These are phyloP conservation scores for Maudiozyma humilis DNA, from an alignment of 1,139 yeast genomes.

Conservation along the genomic window DNA sequence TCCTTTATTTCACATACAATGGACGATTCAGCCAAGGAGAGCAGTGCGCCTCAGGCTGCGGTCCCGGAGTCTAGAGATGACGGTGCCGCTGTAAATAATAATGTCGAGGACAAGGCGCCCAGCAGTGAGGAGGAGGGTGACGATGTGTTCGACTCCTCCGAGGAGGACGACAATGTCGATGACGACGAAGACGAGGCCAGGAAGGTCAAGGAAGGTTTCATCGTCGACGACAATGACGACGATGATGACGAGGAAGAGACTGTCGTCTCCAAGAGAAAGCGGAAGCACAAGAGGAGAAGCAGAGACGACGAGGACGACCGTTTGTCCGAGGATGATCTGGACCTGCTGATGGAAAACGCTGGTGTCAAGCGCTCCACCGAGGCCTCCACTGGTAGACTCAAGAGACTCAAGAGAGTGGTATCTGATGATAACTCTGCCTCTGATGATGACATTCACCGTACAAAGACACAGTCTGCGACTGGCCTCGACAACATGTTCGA, in stretches of 20 bases:
- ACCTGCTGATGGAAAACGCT: constrained; percentile 79
- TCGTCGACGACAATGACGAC: constrained; percentile 80
- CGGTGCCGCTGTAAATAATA: constrained; percentile 25
- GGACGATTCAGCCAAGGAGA: constrained; percentile 9
- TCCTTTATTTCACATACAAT: constrained; percentile 3
- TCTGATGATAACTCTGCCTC: constrained; percentile 17
- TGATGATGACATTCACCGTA: constrained; percentile 10
- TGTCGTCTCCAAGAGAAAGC: constrained; percentile 34
- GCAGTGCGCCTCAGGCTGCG: constrained; percentile 7
- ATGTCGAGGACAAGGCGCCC: constrained; percentile 24
- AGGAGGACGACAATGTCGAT: constrained; percentile 68
- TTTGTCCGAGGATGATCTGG: constrained; percentile 91
- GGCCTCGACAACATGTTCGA: constrained; percentile 78
- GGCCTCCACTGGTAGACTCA: constrained; percentile 45
- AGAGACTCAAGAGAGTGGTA: constrained; percentile 72
- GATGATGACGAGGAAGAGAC: constrained; percentile 64
- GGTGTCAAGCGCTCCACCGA: constrained; percentile 48
- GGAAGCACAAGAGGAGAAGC: constrained; percentile 34
- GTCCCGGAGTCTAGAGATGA: constrained; percentile 22
- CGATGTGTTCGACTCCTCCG: constrained; percentile 58
- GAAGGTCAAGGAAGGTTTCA: constrained; percentile 81
- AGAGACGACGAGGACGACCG: constrained; percentile 46
- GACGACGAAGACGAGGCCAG: constrained; percentile 69
- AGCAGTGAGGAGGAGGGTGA: constrained; percentile 40
- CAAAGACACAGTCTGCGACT: constrained; percentile 14